Percentiles rank a stretch among this genome's conserved stretches.
Conservation (phyloP, 139 green algal genomes). For the Diplosphaera chodatii region DNA sequence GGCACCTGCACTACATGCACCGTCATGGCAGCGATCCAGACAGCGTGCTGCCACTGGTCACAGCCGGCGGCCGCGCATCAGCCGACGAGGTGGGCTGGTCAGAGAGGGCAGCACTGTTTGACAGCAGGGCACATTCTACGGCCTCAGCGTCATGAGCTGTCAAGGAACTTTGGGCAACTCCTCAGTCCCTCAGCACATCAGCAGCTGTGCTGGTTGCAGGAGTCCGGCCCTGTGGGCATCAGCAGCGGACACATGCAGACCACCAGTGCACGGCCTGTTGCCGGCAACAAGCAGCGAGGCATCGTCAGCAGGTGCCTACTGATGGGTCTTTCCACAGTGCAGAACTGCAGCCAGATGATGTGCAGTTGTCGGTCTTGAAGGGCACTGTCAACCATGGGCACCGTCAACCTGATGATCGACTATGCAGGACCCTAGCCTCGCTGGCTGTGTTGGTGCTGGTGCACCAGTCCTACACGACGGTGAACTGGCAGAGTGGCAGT, state of each 20-base stretch:
- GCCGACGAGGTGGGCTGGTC: too few species aligned
- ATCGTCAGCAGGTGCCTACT: conserved; percentile 5
- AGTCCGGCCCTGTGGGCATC: neutral
- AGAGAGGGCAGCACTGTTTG: too few species aligned
- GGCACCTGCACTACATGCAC: conserved; percentile 12
- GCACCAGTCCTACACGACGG: neutral
- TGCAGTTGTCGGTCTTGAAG: too few species aligned
- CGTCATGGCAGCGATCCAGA: neutral
- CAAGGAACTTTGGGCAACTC: too few species aligned
- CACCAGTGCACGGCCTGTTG: neutral
- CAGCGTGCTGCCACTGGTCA: neutral
- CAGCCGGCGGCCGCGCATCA: neutral
- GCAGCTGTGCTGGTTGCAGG: too few species aligned
- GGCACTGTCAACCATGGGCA: too few species aligned
- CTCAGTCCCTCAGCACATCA: too few species aligned
- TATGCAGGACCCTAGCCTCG: conserved; percentile 15
- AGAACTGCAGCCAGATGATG: too few species aligned
- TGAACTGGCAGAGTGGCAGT: conserved; percentile 2
- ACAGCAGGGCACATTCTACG: too few species aligned
- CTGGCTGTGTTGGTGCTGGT: conserved; percentile 17
- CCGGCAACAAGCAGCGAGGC: conserved; percentile 3
- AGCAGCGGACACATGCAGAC: conserved; percentile 1
- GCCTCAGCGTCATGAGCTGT: too few species aligned
- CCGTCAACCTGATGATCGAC: too few species aligned
- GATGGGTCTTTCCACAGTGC: too few species aligned